Evolutionary conservation across 345 rosid genomes (phyloP).

Genomic region (Eucalyptus leucophloia): DNA sequence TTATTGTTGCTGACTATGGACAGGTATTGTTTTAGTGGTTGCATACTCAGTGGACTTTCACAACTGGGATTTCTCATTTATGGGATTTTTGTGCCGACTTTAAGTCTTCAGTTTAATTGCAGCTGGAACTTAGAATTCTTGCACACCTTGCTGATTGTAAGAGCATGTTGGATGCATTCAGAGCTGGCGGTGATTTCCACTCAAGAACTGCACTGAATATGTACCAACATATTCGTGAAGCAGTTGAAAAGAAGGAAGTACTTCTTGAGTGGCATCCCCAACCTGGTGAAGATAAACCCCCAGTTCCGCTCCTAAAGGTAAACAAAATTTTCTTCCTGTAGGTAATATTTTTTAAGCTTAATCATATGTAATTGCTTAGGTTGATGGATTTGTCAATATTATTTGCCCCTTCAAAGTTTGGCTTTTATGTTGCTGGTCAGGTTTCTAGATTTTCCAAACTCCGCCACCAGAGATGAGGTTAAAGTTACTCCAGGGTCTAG

Average conservation of each 20-base stretch:
- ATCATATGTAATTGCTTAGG: neutral
- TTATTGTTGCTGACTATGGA: conserved; percentile 95
- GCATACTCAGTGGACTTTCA: neutral
- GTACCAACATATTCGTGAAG: conserved; percentile 85
- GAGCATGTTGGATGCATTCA: conserved; percentile 96
- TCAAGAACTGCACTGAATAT: conserved; percentile 98
- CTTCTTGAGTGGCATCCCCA: conserved; percentile 92
- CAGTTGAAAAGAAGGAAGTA: conserved; percentile 58
- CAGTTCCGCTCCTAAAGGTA: conserved; percentile 91
- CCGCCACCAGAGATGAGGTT: neutral
- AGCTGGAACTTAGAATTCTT: conserved; percentile 96
- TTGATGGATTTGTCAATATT: neutral
- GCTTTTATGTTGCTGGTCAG: neutral
- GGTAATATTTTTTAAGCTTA: neutral
- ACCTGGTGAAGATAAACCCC: conserved; percentile 91
- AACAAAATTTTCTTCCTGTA: neutral
- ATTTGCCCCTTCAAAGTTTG: neutral
- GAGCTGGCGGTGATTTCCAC: conserved; percentile 98
- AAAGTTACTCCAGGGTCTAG: neutral
- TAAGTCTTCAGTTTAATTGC: neutral
- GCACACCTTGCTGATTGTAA: conserved; percentile 89
- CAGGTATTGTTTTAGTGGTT: conserved; percentile 38
- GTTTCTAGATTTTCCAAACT: neutral
- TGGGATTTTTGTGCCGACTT: neutral
- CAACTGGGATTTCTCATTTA: neutral